These are phyloP conservation scores for Xylaria sp. DNA, from an alignment of 2,329 filamentous ascomycete species.

Conservation along the genomic window DNA sequence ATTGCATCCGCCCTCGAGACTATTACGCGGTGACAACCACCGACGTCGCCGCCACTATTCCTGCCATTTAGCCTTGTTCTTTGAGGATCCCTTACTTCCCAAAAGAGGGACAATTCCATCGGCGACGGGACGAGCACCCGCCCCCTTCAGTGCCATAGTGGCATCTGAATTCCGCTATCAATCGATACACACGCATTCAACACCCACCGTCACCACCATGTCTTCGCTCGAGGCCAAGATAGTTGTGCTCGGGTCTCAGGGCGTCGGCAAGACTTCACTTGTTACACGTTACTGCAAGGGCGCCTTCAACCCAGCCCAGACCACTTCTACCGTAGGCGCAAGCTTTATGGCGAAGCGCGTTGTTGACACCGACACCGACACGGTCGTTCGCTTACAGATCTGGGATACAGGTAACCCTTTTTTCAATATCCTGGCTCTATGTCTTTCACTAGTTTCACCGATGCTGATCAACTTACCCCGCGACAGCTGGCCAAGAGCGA, in stretches of 20 bases:
- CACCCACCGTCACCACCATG: constrained; percentile 43
- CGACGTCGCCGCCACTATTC: background rate
- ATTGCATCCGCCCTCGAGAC: constrained; percentile 28
- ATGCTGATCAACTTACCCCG: constrained; percentile 31
- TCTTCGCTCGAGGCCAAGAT: constrained; percentile 83
- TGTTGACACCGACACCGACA: constrained; percentile 84
- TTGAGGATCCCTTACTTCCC: background rate
- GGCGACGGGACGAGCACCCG: constrained; percentile 1
- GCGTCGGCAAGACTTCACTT: constrained; percentile 82
- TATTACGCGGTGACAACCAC: constrained; percentile 23
- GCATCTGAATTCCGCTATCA: background rate
- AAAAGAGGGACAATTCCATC: background rate
- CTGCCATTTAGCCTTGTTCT: background rate
- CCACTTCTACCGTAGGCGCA: constrained; percentile 78
- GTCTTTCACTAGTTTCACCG: background rate
- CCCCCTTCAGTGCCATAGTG: background rate
- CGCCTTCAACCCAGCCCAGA: constrained; percentile 71
- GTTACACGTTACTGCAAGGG: constrained; percentile 81
- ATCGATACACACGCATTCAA: background rate
- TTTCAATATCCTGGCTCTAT: constrained; percentile 23
- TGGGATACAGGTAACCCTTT: constrained; percentile 81
- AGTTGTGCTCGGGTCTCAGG: constrained; percentile 81
- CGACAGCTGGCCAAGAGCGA: constrained; percentile 83
- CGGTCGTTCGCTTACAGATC: constrained; percentile 89
- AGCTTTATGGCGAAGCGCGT: constrained; percentile 84